phyloP scores from a whole-genome alignment of 306 rosid species.

The Trifolium dubium region DNA sequence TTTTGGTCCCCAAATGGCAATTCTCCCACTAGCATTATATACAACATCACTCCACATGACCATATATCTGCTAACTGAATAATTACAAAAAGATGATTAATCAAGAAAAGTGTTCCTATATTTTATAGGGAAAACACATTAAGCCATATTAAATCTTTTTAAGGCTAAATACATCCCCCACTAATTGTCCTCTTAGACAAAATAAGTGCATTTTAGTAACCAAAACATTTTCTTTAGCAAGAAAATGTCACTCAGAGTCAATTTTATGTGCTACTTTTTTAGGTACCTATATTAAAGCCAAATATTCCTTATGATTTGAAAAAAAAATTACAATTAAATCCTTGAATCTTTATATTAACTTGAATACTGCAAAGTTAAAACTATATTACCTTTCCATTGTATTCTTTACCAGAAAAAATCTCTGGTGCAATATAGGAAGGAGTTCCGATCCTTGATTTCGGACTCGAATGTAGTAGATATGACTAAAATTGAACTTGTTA shows the following conservation, averaged over 20 bases:
- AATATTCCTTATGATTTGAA: no score
- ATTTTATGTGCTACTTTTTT: no score
- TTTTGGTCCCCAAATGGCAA: constrained; percentile 66
- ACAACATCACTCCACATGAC: constrained; percentile 78
- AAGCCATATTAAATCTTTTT: background rate
- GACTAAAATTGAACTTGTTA: constrained; percentile 54
- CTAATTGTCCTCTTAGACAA: background rate
- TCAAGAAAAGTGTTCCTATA: background rate
- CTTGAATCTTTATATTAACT: constrained; percentile 6
- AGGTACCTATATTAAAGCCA: no score
- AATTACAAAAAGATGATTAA: constrained; percentile 10
- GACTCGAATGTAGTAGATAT: constrained; percentile 62
- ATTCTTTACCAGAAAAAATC: constrained; percentile 64
- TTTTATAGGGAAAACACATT: background rate
- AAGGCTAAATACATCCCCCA: background rate
- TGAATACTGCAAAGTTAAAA: background rate
- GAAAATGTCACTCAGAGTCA: no score
- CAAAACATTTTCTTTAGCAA: background rate
- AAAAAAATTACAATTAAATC: no score
- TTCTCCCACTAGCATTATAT: constrained; percentile 68
- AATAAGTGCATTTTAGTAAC: background rate
- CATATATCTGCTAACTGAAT: constrained; percentile 71
- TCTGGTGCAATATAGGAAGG: constrained; percentile 80
- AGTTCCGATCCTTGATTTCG: constrained; percentile 69
- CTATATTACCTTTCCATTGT: constrained; percentile 71